Base-by-base conservation (phyloP, 139 green algal genomes). In the Chlamydomonas sp. region DNA sequence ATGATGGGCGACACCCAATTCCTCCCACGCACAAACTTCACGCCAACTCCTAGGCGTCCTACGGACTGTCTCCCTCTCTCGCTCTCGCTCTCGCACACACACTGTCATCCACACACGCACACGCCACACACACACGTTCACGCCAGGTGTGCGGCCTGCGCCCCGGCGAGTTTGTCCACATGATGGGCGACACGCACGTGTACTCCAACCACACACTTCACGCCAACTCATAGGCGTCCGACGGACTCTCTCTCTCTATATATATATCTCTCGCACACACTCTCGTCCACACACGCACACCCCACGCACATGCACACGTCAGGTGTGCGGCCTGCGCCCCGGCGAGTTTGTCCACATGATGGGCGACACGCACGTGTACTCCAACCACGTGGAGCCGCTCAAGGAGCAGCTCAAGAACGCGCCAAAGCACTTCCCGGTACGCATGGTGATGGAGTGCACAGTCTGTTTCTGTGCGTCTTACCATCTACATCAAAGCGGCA, bases 151-250 rank as follows among this genome's bases (percentile, higher is more conserved):
- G 86, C 71, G 90, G 80, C 3, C 82, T 98, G 35, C 75, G 75
- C 63, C 83, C 88, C 0, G 95, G 91, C 34, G 95, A 99, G 60
- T 94, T 99, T 67, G 84, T 99, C 30, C 93, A 98, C 76, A 79
- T 89, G 20, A 83, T 97, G 64, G 95, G 95, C 5, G 95, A 99
- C 78, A 90, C 94, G 3, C 95, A 99, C 72, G 90, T 98, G 63
- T 99, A 99, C 82, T 72, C 65, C 39, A 98, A 99, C 81, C 95
- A 99, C 64, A n/a, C n/a, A n/a, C n/a, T n/a, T n/a, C n/a, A n/a
- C n/a, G n/a, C n/a, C n/a, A n/a, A n/a, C n/a, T n/a, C n/a, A n/a
- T n/a, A n/a, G n/a, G n/a, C n/a, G n/a, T n/a, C n/a, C n/a, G n/a
- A n/a, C n/a, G n/a, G n/a, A n/a, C n/a, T n/a, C n/a, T n/a, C n/a